phyloP scores from a whole-genome alignment of 1,284 basidiomycete species.

The Megacollybia platyphylla region DNA sequence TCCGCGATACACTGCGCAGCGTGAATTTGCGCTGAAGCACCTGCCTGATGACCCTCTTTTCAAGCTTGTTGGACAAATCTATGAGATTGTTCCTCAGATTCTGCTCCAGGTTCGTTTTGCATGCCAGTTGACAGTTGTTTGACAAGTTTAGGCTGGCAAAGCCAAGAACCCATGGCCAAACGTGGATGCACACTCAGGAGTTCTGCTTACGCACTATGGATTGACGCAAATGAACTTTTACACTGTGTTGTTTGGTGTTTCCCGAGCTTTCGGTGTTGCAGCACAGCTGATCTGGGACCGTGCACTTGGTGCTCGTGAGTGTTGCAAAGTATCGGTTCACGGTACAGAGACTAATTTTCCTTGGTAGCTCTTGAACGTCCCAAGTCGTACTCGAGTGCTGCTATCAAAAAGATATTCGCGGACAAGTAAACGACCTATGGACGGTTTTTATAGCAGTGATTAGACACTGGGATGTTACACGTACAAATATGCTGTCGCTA shows the following conservation, averaged over 20 bases:
- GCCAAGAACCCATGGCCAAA: conserved; percentile 93
- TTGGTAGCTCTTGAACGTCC: conserved; percentile 68
- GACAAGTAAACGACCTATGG: conserved; percentile 19
- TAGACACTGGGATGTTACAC: neutral
- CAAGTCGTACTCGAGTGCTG: conserved; percentile 73
- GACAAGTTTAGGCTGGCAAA: conserved; percentile 58
- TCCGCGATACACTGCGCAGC: conserved; percentile 93
- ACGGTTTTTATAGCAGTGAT: neutral
- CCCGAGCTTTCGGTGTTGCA: conserved; percentile 83
- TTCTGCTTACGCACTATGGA: conserved; percentile 85
- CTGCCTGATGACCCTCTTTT: conserved; percentile 81
- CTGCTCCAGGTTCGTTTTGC: conserved; percentile 53
- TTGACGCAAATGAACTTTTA: conserved; percentile 87
- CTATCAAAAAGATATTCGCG: conserved; percentile 66
- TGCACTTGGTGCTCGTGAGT: conserved; percentile 82
- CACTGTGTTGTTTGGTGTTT: conserved; percentile 95
- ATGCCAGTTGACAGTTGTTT: neutral
- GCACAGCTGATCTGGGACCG: conserved; percentile 93
- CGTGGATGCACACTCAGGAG: conserved; percentile 96
- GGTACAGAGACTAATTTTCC: conserved; percentile 2
- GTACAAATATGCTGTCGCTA: neutral
- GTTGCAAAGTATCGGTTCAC: neutral
- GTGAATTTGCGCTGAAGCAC: conserved; percentile 88
- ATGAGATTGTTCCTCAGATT: conserved; percentile 87
- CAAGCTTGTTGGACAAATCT: conserved; percentile 88